phyloP scores from a whole-genome alignment of 192 early-diverging fungal species.

The Backusella morwellensis region DNA sequence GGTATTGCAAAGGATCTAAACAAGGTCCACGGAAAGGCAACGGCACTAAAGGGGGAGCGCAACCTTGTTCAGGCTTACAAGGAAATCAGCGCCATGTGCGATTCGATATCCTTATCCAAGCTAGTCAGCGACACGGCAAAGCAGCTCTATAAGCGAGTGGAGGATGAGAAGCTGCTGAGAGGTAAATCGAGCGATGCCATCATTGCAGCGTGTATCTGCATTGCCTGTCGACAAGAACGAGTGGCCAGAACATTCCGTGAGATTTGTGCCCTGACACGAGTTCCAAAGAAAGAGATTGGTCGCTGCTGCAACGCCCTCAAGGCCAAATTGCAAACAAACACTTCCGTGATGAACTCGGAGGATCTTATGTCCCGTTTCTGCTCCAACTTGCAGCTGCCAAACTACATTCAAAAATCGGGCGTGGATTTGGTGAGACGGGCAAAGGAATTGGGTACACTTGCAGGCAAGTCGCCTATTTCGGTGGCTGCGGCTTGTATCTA shows the following conservation, averaged over 20 bases:
- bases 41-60: slow-evolving; percentile 70
- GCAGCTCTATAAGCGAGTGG: slow-evolving; percentile 81
- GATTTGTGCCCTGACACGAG: slow-evolving; percentile 85
- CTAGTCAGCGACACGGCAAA: slow-evolving; percentile 78
- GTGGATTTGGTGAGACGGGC: slow-evolving; percentile 70
- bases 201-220: slow-evolving; percentile 91
- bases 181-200: slow-evolving; percentile 83
- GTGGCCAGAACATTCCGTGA: slow-evolving; percentile 93
- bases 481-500: slow-evolving; percentile 93
- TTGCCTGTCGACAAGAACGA: slow-evolving; percentile 84
- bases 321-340: slow-evolving; percentile 51
- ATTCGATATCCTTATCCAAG: slow-evolving; percentile 75
- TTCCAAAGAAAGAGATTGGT: slow-evolving; percentile 94
- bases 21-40: slow-evolving; percentile 70
- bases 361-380: slow-evolving; percentile 82
- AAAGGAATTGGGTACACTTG: slow-evolving; percentile 78
- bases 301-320: slow-evolving; percentile 74
- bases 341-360: slow-evolving; percentile 67
- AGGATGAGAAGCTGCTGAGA: slow-evolving; percentile 77
- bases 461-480: slow-evolving; percentile 89
- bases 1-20: slow-evolving; percentile 71
- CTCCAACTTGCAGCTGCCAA: slow-evolving; percentile 69
- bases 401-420: slow-evolving; percentile 68
- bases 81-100: slow-evolving; percentile 78
- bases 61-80: slow-evolving; percentile 74